A percentile compares a stretch with the other conserved stretches of the same genome.
Evolutionary conservation across 2,329 filamentous ascomycete species (phyloP).

Genomic region (Trichoderma koningiopsis): DNA sequence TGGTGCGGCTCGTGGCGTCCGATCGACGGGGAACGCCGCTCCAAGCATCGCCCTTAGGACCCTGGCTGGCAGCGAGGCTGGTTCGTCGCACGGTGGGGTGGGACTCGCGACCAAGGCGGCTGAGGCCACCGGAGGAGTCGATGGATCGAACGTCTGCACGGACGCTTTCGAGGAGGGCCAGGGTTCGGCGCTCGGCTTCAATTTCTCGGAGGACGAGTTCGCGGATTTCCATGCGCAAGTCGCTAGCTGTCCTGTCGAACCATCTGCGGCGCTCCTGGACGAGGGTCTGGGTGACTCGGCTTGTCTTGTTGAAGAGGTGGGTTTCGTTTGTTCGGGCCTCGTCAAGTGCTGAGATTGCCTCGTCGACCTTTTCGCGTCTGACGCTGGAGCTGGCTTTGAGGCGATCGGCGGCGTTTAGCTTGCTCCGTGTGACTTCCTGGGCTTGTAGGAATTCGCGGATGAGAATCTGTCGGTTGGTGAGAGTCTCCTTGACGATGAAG

Average conservation of each 20-base stretch:
- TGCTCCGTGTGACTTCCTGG: conserved; percentile 80
- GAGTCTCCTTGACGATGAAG: conserved; percentile 96
- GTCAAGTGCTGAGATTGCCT: conserved; percentile 88
- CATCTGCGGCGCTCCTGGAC: conserved; percentile 86
- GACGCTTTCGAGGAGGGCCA: conserved; percentile 91
- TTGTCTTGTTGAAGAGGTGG: conserved; percentile 81
- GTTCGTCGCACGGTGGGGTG: conserved; percentile 75
- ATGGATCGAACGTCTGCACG: conserved; percentile 91
- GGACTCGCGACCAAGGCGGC: conserved; percentile 82
- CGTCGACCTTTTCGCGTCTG: conserved; percentile 92
- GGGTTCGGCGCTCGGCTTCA: conserved; percentile 87
- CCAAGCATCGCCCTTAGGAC: conserved; percentile 98
- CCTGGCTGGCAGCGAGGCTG: conserved; percentile 84
- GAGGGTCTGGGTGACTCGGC: conserved; percentile 85
- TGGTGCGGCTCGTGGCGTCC: conserved; percentile 73
- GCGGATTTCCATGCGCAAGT: conserved; percentile 79
- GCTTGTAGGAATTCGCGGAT: conserved; percentile 91
- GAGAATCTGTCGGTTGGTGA: conserved; percentile 96
- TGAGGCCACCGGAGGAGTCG: conserved; percentile 86
- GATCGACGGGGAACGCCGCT: conserved; percentile 85
- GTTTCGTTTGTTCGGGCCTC: conserved; percentile 82
- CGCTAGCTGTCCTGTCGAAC: conserved; percentile 84
- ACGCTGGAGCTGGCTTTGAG: conserved; percentile 86
- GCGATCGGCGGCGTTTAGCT: conserved; percentile 82
- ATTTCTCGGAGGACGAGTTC: conserved; percentile 96